Evolutionary conservation across 2,329 filamentous ascomycete genomes (phyloP), one percentile per base, ranked within the genome.

Genomic region (Fusarium heterosporum): DNA sequence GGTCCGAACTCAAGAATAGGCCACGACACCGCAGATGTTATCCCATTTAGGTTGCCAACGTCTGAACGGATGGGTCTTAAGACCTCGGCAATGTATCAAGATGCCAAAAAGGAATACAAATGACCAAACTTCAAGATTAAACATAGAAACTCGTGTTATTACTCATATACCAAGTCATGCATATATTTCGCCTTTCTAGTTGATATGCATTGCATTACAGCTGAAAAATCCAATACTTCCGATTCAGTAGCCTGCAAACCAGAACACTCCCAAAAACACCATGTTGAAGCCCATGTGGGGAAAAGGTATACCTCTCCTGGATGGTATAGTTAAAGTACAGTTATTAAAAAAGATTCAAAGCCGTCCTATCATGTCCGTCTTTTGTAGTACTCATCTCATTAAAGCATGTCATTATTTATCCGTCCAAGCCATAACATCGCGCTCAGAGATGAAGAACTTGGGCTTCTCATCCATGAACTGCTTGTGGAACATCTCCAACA

Each of bases 401-500:
- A 59, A 61, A 70, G 60, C 61, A 53, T 73, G 36, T 64, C 55
- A 42, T 68, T 68, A 58, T 66, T 68, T 42, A 55, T 68, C 64
- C 17, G 46, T 22, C 25, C 38, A 66, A 26, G 62, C 62, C 71
- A 78, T 77, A 34, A 80, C 70, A n/a, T 77, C 68, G 38, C 67
- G 66, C 63, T 80, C 78, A 3, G 75, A 75, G 42, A 79, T 69
- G 68, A 73, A 79, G 60, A 77, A 80, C 16, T 70, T 52, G 16
- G 70, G 54, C 72, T 74, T 77, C 53, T 80, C 77, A 4, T 64
- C 69, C 34, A 74, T 62, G 60, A 74, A 80, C 29, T 78, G 73
- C 43, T 73, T 67, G 71, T 80, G 79, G 60, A 80, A 78, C 12
- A 76, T 68, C 43, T 75, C 72, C 14, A 80, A 68, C 29, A 74